Evolutionary conservation across 2,329 filamentous ascomycete genomes (phyloP).

Genomic region (Ceratocystis harringtonii): DNA sequence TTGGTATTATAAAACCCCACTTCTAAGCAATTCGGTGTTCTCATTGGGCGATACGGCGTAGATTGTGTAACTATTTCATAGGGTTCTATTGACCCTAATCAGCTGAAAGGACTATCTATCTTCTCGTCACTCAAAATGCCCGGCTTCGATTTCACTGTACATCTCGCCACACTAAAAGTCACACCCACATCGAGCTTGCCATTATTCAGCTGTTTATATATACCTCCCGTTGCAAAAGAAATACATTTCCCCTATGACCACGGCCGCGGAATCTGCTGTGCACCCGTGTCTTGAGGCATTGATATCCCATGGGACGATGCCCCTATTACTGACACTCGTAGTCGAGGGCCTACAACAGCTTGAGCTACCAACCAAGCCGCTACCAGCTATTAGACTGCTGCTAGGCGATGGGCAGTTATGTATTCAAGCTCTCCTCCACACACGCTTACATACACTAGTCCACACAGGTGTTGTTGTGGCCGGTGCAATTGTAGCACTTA

Average conservation of each 20-base stretch:
- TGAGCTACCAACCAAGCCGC: constrained; percentile 22
- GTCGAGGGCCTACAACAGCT: constrained; percentile 28
- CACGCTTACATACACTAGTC: constrained; percentile 34
- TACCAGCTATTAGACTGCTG: constrained; percentile 32
- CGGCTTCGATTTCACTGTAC: not conserved
- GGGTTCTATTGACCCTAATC: too few species aligned
- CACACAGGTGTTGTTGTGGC: constrained; percentile 31
- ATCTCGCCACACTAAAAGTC: not conserved
- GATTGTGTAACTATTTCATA: not conserved
- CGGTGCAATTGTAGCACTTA: constrained; percentile 36
- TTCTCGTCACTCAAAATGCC: too few species aligned
- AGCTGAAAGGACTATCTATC: too few species aligned
- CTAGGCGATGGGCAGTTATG: constrained; percentile 40
- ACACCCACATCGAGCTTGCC: too few species aligned
- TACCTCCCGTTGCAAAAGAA: too few species aligned
- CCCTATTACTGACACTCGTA: constrained; percentile 69
- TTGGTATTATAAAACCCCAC: not conserved
- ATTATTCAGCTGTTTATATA: too few species aligned
- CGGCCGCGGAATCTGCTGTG: constrained; percentile 72
- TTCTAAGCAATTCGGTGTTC: not conserved
- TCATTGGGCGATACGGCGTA: not conserved
- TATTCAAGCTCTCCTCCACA: constrained; percentile 36
- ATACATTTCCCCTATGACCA: constrained; percentile 43
- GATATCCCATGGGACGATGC: constrained; percentile 63
- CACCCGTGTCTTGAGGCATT: constrained; percentile 61